A percentile compares a stretch with the other conserved stretches of the same genome.
Conservation (phyloP, 148 eudicot species). For the Silene latifolia region DNA sequence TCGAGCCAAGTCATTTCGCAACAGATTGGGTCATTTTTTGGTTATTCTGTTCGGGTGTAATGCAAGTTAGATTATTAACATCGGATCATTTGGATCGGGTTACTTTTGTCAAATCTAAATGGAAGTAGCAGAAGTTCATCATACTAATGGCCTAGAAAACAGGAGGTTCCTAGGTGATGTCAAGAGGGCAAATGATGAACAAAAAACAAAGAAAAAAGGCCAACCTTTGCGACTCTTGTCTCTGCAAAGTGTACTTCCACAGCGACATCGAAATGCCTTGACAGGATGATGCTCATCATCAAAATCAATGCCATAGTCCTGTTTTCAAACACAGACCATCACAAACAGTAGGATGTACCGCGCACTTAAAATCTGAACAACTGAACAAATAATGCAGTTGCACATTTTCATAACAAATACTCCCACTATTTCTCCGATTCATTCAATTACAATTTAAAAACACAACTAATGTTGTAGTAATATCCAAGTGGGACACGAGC, state of each 20-base stretch:
- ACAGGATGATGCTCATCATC: conserved; percentile 52
- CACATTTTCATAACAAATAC: neutral
- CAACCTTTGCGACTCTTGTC: conserved; percentile 34
- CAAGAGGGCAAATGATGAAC: too few species aligned
- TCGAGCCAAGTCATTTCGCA: too few species aligned
- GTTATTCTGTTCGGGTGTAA: too few species aligned
- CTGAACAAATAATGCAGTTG: neutral
- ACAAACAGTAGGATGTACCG: neutral
- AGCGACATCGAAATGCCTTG: conserved; percentile 55
- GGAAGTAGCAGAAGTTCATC: too few species aligned
- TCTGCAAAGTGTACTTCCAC: conserved; percentile 49
- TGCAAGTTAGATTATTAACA: too few species aligned
- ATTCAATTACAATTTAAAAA: too few species aligned
- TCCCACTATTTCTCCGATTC: neutral
- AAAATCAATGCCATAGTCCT: conserved; percentile 69
- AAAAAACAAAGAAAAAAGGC: too few species aligned
- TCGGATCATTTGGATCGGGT: too few species aligned
- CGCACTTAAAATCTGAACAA: neutral
- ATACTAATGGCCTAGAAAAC: too few species aligned
- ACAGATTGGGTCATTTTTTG: too few species aligned
- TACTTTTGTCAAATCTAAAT: too few species aligned
- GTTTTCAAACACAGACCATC: conserved; percentile 11
- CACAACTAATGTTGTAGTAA: neutral
- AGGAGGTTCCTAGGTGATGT: too few species aligned
- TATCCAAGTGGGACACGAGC: neutral